phyloP scores from a whole-genome alignment of 495 filamentous ascomycete species.

The Delitschia confertaspora region DNA sequence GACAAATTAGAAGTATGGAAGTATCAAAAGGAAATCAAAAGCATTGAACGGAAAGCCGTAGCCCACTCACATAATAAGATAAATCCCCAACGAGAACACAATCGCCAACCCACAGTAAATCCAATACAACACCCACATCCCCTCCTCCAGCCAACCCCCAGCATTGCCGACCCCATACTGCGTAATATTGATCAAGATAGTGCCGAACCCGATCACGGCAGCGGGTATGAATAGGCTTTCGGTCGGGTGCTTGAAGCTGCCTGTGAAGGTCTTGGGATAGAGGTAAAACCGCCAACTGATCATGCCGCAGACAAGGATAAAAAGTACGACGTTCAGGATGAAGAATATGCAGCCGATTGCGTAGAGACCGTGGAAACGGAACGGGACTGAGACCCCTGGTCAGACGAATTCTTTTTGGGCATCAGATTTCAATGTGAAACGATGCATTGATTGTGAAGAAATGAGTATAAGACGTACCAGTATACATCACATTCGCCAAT shows the following conservation, averaged over 20 bases:
- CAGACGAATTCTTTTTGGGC: background rate
- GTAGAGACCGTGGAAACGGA: conserved; percentile 57
- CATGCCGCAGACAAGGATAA: conserved; percentile 57
- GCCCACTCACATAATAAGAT: conserved; percentile 52
- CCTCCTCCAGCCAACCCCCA: conserved; percentile 58
- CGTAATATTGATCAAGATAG: conserved; percentile 68
- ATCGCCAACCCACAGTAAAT: conserved; percentile 57
- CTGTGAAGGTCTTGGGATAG: conserved; percentile 61
- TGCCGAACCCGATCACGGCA: conserved; percentile 60
- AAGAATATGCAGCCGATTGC: conserved; percentile 67
- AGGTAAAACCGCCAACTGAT: conserved; percentile 61
- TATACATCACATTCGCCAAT: conserved; percentile 66
- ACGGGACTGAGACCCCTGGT: conserved; percentile 49
- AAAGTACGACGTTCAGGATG: conserved; percentile 65
- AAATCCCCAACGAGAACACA: conserved; percentile 57
- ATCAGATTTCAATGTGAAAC: too few species aligned
- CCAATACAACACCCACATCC: conserved; percentile 65
- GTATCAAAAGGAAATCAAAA: background rate
- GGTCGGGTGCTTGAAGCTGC: conserved; percentile 65
- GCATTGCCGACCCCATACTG: conserved; percentile 61
- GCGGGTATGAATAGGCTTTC: conserved; percentile 75
- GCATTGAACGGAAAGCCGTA: background rate
- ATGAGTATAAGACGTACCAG: conserved; percentile 44
- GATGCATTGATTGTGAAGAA: conserved; percentile 1
- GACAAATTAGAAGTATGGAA: conserved; percentile 2